Evolutionary conservation across 1,284 basidiomycete species (phyloP), one percentile per base, ranked within the genome.

Genomic region (Kalmanozyma brasiliensis): DNA sequence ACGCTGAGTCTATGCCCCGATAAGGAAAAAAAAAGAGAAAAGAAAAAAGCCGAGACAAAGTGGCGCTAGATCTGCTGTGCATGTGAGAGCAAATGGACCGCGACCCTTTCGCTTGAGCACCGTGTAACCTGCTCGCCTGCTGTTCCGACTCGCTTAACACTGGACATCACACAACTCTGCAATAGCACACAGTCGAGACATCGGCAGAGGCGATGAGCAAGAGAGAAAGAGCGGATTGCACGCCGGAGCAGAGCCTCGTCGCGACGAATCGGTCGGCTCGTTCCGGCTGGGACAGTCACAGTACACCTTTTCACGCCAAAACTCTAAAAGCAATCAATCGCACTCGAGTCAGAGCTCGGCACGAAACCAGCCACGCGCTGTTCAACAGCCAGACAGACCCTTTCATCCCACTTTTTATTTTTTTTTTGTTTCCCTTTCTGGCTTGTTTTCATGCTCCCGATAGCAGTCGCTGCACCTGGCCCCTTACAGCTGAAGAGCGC

Each of bases 321-420:
- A 29, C 22, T 8, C 43, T 22, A 9, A 3, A n/a, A 29, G 11
- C 3, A 24, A 13, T n/a, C 17, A 42, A 17, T 43, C 29, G 19
- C 26, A 3, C 29, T 17, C 41, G 29, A 43, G 29, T 43, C 16
- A n/a, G 19, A 11, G 19, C 11, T 44, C 42, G 42, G 42, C 42
- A 32, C 42, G 17, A 44, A 17, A 19, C 30, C 30, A 44, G 43
- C 32, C 43, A 44, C 22, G 32, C 42, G 14, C 43, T 33, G n/a
- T 14, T 44, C 32, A 33, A 33, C 43, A 44, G 29, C 8, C 30
- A 3, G n/a, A n/a, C n/a, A 19, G 30, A 44, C 43, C 43, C 43
- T 44, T n/a, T n/a, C n/a, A n/a, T n/a, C n/a, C n/a, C n/a, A 26
- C 20, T 33, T 29, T 30, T 10, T 43, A 32, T 33, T 44, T 16